Conservation (phyloP, 2,329 filamentous ascomycete genomes). For the Fusarium sacchari region DNA sequence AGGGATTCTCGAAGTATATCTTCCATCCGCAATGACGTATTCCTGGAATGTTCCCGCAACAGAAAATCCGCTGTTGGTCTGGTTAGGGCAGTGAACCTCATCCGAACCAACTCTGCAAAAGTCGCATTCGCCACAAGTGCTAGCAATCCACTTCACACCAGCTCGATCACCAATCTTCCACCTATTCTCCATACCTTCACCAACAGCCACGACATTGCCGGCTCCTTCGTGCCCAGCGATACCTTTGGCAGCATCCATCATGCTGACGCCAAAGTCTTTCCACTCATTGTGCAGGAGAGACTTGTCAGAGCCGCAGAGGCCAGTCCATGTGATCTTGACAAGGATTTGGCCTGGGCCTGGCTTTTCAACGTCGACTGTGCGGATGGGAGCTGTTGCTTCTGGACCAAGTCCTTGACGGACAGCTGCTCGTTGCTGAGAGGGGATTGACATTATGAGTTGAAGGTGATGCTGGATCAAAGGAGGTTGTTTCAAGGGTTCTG, state of each 20-base stretch:
- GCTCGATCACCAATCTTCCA: slow-evolving; percentile 79
- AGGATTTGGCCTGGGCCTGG: slow-evolving; percentile 38
- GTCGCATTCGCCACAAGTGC: slow-evolving; percentile 80
- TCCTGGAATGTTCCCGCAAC: slow-evolving; percentile 91
- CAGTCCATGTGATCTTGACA: slow-evolving; percentile 40
- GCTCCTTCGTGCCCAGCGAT: slow-evolving; percentile 81
- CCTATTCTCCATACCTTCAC: slow-evolving; percentile 77
- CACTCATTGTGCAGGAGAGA: slow-evolving; percentile 41
- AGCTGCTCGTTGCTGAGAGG: slow-evolving; percentile 33
- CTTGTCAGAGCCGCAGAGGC: slow-evolving; percentile 42
- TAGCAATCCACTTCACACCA: slow-evolving; percentile 91
- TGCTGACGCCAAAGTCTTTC: slow-evolving; percentile 35
- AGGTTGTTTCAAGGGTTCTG: too few relatives aligned
- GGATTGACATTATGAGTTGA: slow-evolving; percentile 22
- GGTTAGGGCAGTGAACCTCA: slow-evolving; percentile 80
- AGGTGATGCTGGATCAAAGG: accelerated
- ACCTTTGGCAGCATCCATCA: slow-evolving; percentile 25
- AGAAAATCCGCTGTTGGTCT: slow-evolving; percentile 83
- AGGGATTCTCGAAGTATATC: slow-evolving; percentile 80
- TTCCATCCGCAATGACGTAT: slow-evolving; percentile 84
- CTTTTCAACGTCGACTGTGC: slow-evolving; percentile 29
- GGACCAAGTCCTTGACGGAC: slow-evolving; percentile 35
- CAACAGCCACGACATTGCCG: slow-evolving; percentile 82
- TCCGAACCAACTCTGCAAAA: slow-evolving; percentile 79
- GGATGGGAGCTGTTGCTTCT: slow-evolving; percentile 19